These are phyloP conservation scores for Neonectria hederae DNA, from an alignment of 2,329 filamentous ascomycete species.

Conservation along the genomic window DNA sequence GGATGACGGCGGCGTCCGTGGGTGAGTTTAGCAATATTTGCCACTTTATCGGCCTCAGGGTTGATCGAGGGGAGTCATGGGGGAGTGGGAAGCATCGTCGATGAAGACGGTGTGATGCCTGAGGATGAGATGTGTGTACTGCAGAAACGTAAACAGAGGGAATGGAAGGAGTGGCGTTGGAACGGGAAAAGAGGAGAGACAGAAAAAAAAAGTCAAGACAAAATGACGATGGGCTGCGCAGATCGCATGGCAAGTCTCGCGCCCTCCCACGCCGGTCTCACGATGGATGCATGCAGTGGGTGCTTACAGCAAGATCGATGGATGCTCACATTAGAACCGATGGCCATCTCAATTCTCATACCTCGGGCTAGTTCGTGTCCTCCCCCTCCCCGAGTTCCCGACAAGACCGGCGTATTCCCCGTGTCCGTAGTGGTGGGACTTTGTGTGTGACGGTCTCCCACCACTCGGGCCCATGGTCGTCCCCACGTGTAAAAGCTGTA, in stretches of 20 bases:
- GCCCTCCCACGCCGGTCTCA: neutral
- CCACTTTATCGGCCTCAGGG: slow-evolving; percentile 1
- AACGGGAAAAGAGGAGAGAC: neutral
- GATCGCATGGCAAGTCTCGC: slow-evolving; percentile 10
- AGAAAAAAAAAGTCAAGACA: neutral
- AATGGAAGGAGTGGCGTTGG: neutral
- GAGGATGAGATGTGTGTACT: neutral
- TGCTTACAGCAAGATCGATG: neutral
- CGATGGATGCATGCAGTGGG: neutral
- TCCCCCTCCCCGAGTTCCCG: neutral
- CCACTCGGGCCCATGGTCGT: slow-evolving; percentile 13
- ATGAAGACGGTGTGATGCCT: neutral
- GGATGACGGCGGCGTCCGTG: neutral
- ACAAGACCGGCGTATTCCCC: slow-evolving; percentile 7
- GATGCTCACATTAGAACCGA: neutral
- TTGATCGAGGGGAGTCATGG: neutral
- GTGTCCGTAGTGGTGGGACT: neutral
- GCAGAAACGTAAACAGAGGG: too few relatives aligned
- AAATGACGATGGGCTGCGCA: slow-evolving; percentile 1
- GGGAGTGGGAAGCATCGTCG: neutral
- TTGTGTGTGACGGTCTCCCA: slow-evolving; percentile 5
- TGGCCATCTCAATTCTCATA: too few relatives aligned
- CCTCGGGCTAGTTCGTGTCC: neutral
- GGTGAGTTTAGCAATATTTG: neutral
- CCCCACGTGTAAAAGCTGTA: slow-evolving; percentile 25